Conservation (phyloP, 2,329 filamentous ascomycete genomes). For the Claviceps sp. region DNA sequence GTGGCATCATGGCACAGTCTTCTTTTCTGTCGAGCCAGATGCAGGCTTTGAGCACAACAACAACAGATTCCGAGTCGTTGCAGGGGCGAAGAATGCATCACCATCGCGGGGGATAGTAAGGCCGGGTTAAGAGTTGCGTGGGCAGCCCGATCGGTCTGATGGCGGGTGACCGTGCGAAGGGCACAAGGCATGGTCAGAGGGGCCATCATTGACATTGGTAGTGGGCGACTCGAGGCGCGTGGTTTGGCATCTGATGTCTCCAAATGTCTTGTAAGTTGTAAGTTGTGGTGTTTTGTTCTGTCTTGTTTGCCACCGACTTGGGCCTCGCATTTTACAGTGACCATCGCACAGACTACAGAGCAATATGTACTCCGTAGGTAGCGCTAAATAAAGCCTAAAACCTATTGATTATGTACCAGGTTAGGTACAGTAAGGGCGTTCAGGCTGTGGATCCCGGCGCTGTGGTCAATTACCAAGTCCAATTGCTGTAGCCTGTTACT, state of each 20-base stretch:
- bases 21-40: background rate
- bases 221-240: background rate
- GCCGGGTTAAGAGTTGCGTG: background rate
- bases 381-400: no score
- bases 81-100: conserved; percentile 1
- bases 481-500: no score
- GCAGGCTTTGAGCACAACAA: background rate
- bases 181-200: background rate
- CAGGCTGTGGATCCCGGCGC: no score
- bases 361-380: no score
- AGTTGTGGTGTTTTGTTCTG: no score
- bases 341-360: no score
- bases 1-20: background rate
- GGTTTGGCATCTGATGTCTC: background rate
- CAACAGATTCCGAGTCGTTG: background rate
- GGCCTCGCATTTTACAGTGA: no score
- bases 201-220: background rate
- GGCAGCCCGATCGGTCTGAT: background rate
- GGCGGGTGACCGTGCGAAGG: background rate
- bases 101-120: background rate
- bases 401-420: no score
- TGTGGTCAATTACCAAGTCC: no score
- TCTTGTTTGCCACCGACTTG: no score
- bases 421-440: no score
- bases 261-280: no score